Evolutionary conservation across 2,329 filamentous ascomycete species (phyloP), one percentile per base, ranked within the genome.

Genomic region (Botrytis hyacinthi): DNA sequence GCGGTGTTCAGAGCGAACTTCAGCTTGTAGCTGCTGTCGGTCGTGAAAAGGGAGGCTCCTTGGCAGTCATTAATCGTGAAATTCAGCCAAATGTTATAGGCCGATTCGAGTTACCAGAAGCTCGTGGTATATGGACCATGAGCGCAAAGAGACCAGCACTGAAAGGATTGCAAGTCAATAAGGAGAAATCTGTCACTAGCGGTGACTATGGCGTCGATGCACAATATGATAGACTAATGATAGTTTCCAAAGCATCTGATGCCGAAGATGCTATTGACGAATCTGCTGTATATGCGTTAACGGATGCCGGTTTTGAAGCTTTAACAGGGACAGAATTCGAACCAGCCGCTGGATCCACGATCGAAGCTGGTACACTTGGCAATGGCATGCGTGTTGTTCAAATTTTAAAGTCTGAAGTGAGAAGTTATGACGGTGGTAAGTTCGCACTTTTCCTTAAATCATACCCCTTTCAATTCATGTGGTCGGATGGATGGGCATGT

Each of bases 301-400:
- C 91, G n/a, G 89, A 88, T 1, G 89, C 90, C 44, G 90, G 90
- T 4, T 90, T 97, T 74, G 91, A 94, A 80, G 89, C 92, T 57
- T 86, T 95, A 12, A 89, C 89, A 51, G 93, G 92, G 57, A 94
- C 94, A 0, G 96, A 99, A 79, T 98, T 98, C 80, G 97, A 99
- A 75, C 90, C 92, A 6, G 93, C 93, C 63, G 93, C 95, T 75
- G 96, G 95, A 40, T 89, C 91, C 46, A 98, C 96, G 0, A 87
- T 98, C 65, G 92, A 97, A 77, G 92, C 96, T 29, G 93, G 93
- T 26, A 92, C 92, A 0, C 89, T 99, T 82, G 92, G 92, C n/a
- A 89, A 89, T 70, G 90, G 93, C 74, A 93, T 89, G 80, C 90
- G 94, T 74, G 91, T 98, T 48, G 91, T 98, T 26, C 96, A 98